Base-by-base conservation (phyloP, 2,329 filamentous ascomycete genomes). In the Sclerotinia sclerotiorum region DNA sequence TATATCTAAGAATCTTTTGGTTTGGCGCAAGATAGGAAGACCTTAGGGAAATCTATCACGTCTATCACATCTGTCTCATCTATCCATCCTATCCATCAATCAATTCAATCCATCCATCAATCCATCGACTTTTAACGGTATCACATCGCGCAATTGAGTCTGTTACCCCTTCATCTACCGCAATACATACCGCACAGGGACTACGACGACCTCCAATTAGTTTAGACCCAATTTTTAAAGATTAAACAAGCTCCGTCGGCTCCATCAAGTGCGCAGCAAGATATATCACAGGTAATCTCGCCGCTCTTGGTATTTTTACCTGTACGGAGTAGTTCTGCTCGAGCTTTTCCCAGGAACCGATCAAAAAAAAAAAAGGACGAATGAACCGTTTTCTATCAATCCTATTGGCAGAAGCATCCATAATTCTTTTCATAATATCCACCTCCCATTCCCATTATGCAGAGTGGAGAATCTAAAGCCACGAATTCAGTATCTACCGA, bases 131-230 rank as follows among this genome's bases (percentile, higher is more conserved):
- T 57, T 35, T n/a, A n/a, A 35, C 21, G 52, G 55, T 57, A 57
- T 35, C 35, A 48, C 35, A 63, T 63, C 60, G 60, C 60, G 60
- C 60, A 52, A 63, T 63, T 63, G 46, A 42, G 55, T 42, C 54
- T 49, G 29, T 52, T 52, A 35, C 49, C 35, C 49, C 39, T 65
- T 55, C 32, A 56, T 56, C 62, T 56, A 32, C 62, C 51, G 57
- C 24, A 29, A 55, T n/a, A 4, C 24, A 17, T 11, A 52, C 39
- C 19, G 62, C 49, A 65, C 35, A 29, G 24, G 49, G 49, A 46
- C 51, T 35, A 65, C 49, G 19, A 46, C n/a, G 24, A 27, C 57
- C 24, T 60, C 57, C 46, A 32, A 46, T 60, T 19, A 65, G 17
- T 44, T 35, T 3, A 56, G 62, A 44, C 62, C 49, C 62, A 17